Conservation (phyloP, 805 yeast species). For the Blastobotrys parvus region DNA sequence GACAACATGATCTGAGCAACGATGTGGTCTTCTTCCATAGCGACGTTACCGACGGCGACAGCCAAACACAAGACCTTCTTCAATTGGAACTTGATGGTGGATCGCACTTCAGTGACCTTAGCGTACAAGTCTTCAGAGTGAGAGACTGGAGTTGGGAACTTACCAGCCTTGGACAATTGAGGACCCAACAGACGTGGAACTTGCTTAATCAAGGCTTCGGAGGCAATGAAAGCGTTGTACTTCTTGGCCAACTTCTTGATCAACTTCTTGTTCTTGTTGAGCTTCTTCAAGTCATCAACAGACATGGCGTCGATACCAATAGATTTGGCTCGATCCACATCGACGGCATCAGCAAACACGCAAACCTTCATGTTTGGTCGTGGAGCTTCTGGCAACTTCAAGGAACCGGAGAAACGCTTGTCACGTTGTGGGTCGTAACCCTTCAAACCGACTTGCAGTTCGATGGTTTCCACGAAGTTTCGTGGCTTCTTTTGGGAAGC, state of each 20-base stretch:
- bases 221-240: conserved; percentile 99
- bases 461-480: conserved; percentile 99
- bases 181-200: conserved; percentile 99
- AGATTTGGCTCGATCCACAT: conserved; percentile 99
- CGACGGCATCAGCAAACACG: conserved; percentile 99
- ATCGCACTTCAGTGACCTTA: conserved; percentile 94
- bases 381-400: conserved; percentile 97
- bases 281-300: conserved; percentile 98
- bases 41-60: conserved; percentile 99
- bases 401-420: conserved; percentile 99
- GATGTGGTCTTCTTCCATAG: conserved; percentile 94
- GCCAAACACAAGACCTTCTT: conserved; percentile 99
- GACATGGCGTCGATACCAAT: conserved; percentile 99
- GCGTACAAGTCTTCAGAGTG: conserved; percentile 96
- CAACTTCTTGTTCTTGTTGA: conserved; percentile 99
- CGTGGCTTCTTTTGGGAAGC: conserved; percentile 96
- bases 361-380: conserved; percentile 99
- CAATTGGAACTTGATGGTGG: conserved; percentile 99
- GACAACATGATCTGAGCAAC: conserved; percentile 98
- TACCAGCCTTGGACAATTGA: conserved; percentile 99
- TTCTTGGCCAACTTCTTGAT: conserved; percentile 99
- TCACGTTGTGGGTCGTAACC: conserved; percentile 99
- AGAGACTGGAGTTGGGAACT: conserved; percentile 99
- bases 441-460: conserved; percentile 98
- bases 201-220: conserved; percentile 98